These are phyloP conservation scores for carrot (Daucus carota) DNA, from an alignment of 129 eudicot species.

Conservation along the genomic window DH1_v3.0 NC_030384.2:34893001-34893500, in stretches of 20 bases:
- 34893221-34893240: neutral
- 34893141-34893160: neutral
- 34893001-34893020: neutral
- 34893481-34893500: neutral
- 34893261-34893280: neutral
- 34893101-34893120: neutral
- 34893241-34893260: neutral
- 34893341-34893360: too few species aligned
- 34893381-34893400: neutral
- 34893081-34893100: neutral
- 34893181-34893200: neutral
- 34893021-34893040: neutral
- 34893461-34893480: neutral
- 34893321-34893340: neutral
- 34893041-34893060: neutral
- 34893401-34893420: neutral
- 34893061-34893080: neutral
- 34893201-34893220: neutral
- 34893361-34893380: neutral
- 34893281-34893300: too few species aligned
- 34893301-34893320: neutral
- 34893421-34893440: neutral
- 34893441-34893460: neutral
- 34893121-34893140: neutral
- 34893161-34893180: neutral